Evolutionary conservation across 441 rosid species (phyloP).

Genomic region (Melianthus villosus): DNA sequence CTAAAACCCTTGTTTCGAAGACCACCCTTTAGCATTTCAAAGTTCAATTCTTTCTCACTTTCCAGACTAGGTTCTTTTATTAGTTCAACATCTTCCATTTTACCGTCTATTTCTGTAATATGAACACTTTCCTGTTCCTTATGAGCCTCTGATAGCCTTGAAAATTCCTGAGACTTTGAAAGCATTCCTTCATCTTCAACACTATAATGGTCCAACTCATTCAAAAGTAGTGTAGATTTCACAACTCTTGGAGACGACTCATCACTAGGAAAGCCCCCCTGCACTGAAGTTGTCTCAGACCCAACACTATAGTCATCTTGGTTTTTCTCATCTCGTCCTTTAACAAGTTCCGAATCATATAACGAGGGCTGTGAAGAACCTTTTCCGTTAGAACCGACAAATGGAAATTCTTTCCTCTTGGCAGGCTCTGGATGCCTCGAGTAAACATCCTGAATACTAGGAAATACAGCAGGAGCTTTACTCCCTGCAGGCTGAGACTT

Average conservation of each 20-base stretch:
- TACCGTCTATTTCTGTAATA: conserved; percentile 9
- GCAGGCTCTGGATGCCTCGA: conserved; percentile 8
- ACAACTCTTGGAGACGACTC: not conserved
- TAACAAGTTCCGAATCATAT: conserved; percentile 3
- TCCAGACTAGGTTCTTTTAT: conserved; percentile 19
- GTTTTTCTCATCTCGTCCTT: conserved; percentile 3
- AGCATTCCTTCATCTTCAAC: conserved; percentile 1
- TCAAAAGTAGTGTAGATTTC: conserved; percentile 2
- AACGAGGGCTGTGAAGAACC: conserved; percentile 6
- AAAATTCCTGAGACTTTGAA: conserved; percentile 10
- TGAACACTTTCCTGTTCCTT: conserved; percentile 16
- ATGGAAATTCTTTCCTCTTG: conserved; percentile 5
- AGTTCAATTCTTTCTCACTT: conserved; percentile 29
- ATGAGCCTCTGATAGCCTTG: conserved; percentile 15
- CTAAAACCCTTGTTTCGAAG: conserved; percentile 38
- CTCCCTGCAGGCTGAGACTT: conserved; percentile 15
- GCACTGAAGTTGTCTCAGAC: conserved; percentile 4
- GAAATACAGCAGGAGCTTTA: conserved; percentile 2
- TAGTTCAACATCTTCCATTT: conserved; percentile 13
- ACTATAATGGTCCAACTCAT: not conserved
- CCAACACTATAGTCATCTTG: conserved; percentile 6
- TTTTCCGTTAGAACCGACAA: conserved; percentile 11
- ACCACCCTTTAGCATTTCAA: conserved; percentile 44
- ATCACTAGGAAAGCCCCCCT: conserved; percentile 4
- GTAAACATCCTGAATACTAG: conserved; percentile 4